Percentiles rank a stretch among this genome's conserved stretches.
phyloP scores from a whole-genome alignment of 805 yeast genomes.

The Metschnikowia kofuensis region DNA sequence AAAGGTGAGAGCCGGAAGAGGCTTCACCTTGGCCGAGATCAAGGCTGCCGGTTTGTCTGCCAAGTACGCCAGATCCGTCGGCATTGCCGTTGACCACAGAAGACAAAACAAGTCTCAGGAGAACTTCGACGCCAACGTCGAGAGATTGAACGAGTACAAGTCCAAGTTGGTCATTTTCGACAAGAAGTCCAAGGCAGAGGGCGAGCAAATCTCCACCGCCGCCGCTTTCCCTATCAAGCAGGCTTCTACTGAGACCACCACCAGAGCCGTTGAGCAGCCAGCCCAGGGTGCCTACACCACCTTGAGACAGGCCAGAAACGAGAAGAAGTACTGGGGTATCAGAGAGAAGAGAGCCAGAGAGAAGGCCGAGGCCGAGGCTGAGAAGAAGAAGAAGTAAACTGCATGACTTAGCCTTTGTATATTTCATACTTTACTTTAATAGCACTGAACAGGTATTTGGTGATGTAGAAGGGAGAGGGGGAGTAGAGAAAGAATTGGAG shows the following conservation, averaged over 20 bases:
- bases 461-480: neutral
- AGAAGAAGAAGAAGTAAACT: conserved; percentile 87
- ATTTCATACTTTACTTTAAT: conserved; percentile 19
- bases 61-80: conserved; percentile 96
- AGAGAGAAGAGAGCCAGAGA: conserved; percentile 98
- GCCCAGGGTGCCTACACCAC: conserved; percentile 83
- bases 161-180: conserved; percentile 95
- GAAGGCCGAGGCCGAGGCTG: conserved; percentile 99
- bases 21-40: conserved; percentile 96
- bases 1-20: conserved; percentile 99
- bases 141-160: conserved; percentile 94
- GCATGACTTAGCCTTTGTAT: conserved; percentile 9
- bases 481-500: too few relatives aligned
- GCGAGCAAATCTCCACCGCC: conserved; percentile 69
- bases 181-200: conserved; percentile 76
- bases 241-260: conserved; percentile 64
- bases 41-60: conserved; percentile 92
- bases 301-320: conserved; percentile 92
- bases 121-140: conserved; percentile 91
- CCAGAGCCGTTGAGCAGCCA: conserved; percentile 85
- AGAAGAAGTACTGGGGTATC: conserved; percentile 90
- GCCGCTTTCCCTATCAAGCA: conserved; percentile 91
- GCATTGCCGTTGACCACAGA: conserved; percentile 99
- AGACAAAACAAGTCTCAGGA: conserved; percentile 97
- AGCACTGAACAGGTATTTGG: conserved; percentile 13